Conservation (phyloP, 2,329 filamentous ascomycete genomes). For the Phoma sp. region DNA sequence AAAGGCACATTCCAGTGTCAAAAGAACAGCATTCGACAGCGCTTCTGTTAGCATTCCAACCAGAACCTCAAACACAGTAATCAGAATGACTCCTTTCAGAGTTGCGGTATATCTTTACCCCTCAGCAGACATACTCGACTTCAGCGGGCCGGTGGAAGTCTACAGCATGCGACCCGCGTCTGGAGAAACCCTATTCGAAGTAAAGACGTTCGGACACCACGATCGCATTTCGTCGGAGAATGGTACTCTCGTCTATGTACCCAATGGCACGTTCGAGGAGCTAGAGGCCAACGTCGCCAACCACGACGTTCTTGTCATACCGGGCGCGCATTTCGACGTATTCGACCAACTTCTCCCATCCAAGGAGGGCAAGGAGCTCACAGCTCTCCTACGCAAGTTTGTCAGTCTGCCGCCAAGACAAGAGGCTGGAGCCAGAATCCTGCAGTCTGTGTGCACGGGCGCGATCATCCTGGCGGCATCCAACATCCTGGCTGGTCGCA, state of each 20-base stretch:
- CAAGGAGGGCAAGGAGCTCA: slow-evolving; percentile 27
- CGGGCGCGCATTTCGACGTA: slow-evolving; percentile 40
- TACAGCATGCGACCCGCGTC: slow-evolving; percentile 39
- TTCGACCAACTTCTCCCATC: slow-evolving; percentile 33
- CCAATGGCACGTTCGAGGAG: slow-evolving; percentile 39
- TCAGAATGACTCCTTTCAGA: slow-evolving; percentile 37
- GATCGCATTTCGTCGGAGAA: slow-evolving; percentile 32
- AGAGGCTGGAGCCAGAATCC: slow-evolving; percentile 33
- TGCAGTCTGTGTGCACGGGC: slow-evolving; percentile 53
- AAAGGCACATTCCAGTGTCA: not conserved
- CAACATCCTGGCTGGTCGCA: slow-evolving; percentile 44
- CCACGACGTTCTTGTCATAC: slow-evolving; percentile 51
- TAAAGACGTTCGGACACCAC: slow-evolving; percentile 43
- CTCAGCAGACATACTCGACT: slow-evolving; percentile 51
- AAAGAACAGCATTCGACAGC: not conserved
- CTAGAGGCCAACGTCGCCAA: slow-evolving; percentile 34
- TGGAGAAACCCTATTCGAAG: slow-evolving; percentile 39
- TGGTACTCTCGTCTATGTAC: slow-evolving; percentile 37
- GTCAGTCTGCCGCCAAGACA: slow-evolving; percentile 26
- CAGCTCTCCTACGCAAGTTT: slow-evolving; percentile 32
- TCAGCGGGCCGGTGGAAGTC: slow-evolving; percentile 49
- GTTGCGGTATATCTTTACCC: slow-evolving; percentile 50
- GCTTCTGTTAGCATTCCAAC: not conserved
- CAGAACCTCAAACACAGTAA: not conserved
- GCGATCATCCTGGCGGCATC: slow-evolving; percentile 48